A percentile compares a stretch with the other conserved stretches of the same genome.
Evolutionary conservation across 1,139 yeast species (phyloP).

Genomic region (Taphrina betulina): DNA sequence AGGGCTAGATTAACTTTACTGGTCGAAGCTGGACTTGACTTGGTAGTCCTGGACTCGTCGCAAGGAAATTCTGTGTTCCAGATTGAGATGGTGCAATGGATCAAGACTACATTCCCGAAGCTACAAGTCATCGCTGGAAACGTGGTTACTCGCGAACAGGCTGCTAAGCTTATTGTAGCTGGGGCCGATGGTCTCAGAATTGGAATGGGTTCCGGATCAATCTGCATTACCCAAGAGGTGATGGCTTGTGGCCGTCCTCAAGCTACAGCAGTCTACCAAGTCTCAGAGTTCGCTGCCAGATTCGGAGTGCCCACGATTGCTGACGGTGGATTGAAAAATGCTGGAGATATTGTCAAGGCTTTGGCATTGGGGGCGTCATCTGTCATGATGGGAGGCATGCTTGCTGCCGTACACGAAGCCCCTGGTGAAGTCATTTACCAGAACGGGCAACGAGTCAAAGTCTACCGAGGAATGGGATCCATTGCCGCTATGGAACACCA

Average conservation of each 20-base stretch:
- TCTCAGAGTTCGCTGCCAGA: slow-evolving; percentile 79
- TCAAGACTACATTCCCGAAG: slow-evolving; percentile 73
- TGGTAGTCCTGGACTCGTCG: slow-evolving; percentile 91
- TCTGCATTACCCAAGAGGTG: slow-evolving; percentile 89
- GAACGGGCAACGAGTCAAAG: slow-evolving; percentile 95
- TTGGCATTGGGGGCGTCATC: slow-evolving; percentile 94
- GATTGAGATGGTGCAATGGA: slow-evolving; percentile 87
- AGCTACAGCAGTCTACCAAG: slow-evolving; percentile 93
- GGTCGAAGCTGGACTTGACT: slow-evolving; percentile 96
- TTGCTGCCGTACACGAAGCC: slow-evolving; percentile 97
- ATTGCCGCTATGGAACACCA: slow-evolving; percentile 95
- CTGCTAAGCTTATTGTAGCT: slow-evolving; percentile 89
- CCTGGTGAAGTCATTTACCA: slow-evolving; percentile 98
- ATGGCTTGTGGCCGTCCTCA: slow-evolving; percentile 99
- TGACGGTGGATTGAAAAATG: slow-evolving; percentile 98
- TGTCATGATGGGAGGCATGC: slow-evolving; percentile 99
- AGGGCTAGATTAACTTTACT: slow-evolving; percentile 76
- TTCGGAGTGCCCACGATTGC: slow-evolving; percentile 97
- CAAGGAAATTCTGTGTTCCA: slow-evolving; percentile 98
- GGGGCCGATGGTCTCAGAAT: slow-evolving; percentile 98
- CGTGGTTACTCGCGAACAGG: slow-evolving; percentile 98
- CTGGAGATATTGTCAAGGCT: slow-evolving; percentile 98
- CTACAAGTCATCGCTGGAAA: slow-evolving; percentile 95
- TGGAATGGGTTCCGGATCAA: slow-evolving; percentile 96
- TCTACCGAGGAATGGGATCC: slow-evolving; percentile 99